Evolutionary conservation across 1,284 basidiomycete species (phyloP).

Genomic region (Ganoderma lucidum): DNA sequence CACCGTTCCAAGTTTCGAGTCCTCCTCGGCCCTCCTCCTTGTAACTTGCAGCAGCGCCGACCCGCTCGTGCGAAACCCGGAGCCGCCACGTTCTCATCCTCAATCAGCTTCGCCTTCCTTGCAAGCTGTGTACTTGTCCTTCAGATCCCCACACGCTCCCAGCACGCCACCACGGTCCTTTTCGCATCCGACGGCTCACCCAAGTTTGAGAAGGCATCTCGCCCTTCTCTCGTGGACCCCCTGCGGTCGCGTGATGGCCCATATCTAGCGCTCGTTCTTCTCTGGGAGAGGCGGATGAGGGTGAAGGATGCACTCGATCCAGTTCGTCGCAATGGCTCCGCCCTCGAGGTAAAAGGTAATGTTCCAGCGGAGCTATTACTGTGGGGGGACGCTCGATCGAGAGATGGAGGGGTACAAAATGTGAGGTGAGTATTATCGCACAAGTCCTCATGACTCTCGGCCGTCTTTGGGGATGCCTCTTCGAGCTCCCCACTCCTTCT

Average conservation of each 20-base stretch:
- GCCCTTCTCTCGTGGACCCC: neutral
- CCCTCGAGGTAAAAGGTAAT: constrained; percentile 3
- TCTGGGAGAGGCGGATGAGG: neutral
- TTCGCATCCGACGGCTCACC: neutral
- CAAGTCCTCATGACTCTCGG: constrained; percentile 8
- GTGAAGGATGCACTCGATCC: neutral
- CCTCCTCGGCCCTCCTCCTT: neutral
- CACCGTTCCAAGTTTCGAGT: neutral
- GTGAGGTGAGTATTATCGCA: constrained; percentile 15
- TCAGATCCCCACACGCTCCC: neutral
- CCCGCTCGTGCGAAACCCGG: neutral
- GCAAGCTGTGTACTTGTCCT: neutral
- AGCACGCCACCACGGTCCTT: neutral
- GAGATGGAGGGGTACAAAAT: constrained; percentile 5
- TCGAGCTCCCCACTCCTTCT: constrained; percentile 2
- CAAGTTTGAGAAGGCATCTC: neutral
- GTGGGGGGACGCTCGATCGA: constrained; percentile 14
- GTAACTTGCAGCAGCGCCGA: neutral
- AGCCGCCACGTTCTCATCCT: neutral
- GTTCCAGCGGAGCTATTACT: constrained; percentile 10
- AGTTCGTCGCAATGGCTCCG: neutral
- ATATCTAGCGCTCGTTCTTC: neutral
- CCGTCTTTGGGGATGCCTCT: constrained; percentile 13
- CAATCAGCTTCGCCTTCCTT: neutral
- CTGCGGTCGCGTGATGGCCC: neutral